Base-by-base conservation (phyloP, 2,329 filamentous ascomycete genomes). In the Fusarium floridanum region DNA sequence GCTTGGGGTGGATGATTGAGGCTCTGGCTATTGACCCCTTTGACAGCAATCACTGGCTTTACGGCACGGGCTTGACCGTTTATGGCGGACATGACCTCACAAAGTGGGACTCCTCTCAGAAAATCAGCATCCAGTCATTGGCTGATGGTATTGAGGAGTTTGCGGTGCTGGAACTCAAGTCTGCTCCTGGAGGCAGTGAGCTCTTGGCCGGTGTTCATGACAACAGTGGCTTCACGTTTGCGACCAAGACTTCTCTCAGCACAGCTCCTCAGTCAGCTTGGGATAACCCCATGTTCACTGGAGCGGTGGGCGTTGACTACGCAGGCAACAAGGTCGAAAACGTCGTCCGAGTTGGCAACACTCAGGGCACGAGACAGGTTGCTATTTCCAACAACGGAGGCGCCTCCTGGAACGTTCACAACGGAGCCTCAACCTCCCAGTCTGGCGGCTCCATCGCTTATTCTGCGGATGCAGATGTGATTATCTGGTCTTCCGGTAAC, bases 1-100 rank as follows among this genome's bases (percentile, higher is more conserved):
- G 83, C 34, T 79, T 91, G 5, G 89, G 89, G 1, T 91, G 89
- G 89, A 91, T 91, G 89, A 88, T 91, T 10, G 89, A 91, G 75
- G 82, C 86, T 0, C 79, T 91, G 9, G 87, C 87, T 24, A 91
- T 91, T 60, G 84, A 91, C 75, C 89, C 89, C 0, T 84, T 86
- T 29, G 88, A 91, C 74, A 89, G 88, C 66, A 84, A 90, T 75
- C 89, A 90, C 77, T 91, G 88, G 88, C 81, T 91, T 0, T 91
- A 91, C 67, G 88, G 87, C n/a, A 91, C 89, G 0, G 89, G 89
- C 3, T 79, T 86, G n/a, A 89, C 87, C 0, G 80, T 89, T 53
- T 88, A 85, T 41, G 88, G 88, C 11, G 87, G 88, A 2, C 85
- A 86, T 61, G 87, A 90, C 67, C 80, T 90, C n/a, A 86, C 85